Percentiles rank a stretch among this genome's conserved stretches.
Evolutionary conservation across 495 filamentous ascomycete species (phyloP).

Genomic region (Penicillium psychrofluorescens): DNA sequence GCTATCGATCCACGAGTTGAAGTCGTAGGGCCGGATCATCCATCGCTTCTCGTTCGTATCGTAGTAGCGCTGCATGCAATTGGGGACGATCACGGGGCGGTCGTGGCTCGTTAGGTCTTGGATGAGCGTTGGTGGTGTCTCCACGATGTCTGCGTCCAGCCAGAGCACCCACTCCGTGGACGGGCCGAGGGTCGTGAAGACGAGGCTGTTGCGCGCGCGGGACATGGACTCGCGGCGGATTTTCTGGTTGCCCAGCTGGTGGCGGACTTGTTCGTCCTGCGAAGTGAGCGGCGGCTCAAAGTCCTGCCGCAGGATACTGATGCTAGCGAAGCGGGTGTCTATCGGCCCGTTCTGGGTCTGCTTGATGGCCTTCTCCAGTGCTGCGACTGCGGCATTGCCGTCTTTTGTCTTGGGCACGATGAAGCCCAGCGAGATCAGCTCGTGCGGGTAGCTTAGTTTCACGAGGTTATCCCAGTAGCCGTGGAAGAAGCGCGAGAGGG

Average conservation of each 20-base stretch:
- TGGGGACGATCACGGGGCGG: slow-evolving; percentile 83
- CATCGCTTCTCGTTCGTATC: slow-evolving; percentile 61
- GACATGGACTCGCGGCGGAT: slow-evolving; percentile 81
- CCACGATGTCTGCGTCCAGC: slow-evolving; percentile 88
- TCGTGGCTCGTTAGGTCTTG: slow-evolving; percentile 86
- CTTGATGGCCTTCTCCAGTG: slow-evolving; percentile 75
- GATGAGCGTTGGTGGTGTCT: slow-evolving; percentile 78
- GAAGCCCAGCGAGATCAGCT: slow-evolving; percentile 90
- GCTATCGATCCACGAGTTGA: slow-evolving; percentile 94
- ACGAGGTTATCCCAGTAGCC: slow-evolving; percentile 95
- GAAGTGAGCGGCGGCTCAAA: slow-evolving; percentile 75
- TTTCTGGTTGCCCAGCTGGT: slow-evolving; percentile 86
- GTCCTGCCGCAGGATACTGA: slow-evolving; percentile 92
- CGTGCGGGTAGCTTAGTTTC: slow-evolving; percentile 79
- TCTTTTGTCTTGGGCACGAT: slow-evolving; percentile 89
- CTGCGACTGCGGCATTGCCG: slow-evolving; percentile 72
- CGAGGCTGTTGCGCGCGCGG: slow-evolving; percentile 81
- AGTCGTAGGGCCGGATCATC: slow-evolving; percentile 84
- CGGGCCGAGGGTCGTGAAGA: slow-evolving; percentile 97
- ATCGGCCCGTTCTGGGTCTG: slow-evolving; percentile 75
- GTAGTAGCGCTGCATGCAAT: slow-evolving; percentile 87
- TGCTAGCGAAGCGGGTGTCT: slow-evolving; percentile 76
- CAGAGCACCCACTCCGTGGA: slow-evolving; percentile 92
- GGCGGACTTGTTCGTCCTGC: slow-evolving; percentile 81
- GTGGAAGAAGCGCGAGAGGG: slow-evolving; percentile 86